A percentile compares a stretch with the other conserved stretches of the same genome.
phyloP scores from a whole-genome alignment of 257 asterid genomes.

The Nicotiana otophora region DNA sequence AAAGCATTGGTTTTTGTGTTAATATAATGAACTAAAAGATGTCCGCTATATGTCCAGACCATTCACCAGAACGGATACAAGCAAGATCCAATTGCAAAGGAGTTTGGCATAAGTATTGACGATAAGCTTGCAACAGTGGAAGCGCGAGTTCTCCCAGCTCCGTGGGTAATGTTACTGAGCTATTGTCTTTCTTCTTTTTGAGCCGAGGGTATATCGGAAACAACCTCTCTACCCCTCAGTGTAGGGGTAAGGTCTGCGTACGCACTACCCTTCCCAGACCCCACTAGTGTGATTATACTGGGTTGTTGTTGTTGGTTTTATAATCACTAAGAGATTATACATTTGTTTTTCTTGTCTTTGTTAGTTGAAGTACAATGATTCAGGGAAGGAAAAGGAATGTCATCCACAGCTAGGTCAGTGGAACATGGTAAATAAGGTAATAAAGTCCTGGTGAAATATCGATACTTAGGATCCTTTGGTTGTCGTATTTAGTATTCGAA shows the following conservation, averaged over 20 bases:
- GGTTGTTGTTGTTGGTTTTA: not conserved
- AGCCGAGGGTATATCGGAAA: too few relatives aligned
- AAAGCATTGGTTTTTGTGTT: too few relatives aligned
- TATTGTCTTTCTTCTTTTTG: too few relatives aligned
- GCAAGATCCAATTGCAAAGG: conserved; percentile 87
- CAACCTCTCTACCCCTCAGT: too few relatives aligned
- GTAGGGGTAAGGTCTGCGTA: too few relatives aligned
- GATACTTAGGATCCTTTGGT: not conserved
- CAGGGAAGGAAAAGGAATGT: conserved; percentile 94
- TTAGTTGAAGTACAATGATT: conserved; percentile 89
- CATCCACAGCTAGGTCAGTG: conserved; percentile 98
- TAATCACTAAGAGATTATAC: not conserved
- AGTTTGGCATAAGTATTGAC: conserved; percentile 85
- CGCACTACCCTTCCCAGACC: too few relatives aligned
- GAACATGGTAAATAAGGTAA: conserved; percentile 98
- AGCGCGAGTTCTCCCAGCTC: conserved; percentile 98
- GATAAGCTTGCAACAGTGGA: conserved; percentile 82
- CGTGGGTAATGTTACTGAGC: conserved; percentile 59
- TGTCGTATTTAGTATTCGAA: not conserved
- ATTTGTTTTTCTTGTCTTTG: conserved; percentile 1
- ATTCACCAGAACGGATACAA: conserved; percentile 76
- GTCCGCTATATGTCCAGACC: conserved; percentile 42
- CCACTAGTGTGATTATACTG: too few relatives aligned
- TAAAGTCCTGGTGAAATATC: not conserved
- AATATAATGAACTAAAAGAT: not conserved